Evolutionary conservation across 371 early-diverging fungal genomes (phyloP).

Genomic region (Nematocida parisii): DNA sequence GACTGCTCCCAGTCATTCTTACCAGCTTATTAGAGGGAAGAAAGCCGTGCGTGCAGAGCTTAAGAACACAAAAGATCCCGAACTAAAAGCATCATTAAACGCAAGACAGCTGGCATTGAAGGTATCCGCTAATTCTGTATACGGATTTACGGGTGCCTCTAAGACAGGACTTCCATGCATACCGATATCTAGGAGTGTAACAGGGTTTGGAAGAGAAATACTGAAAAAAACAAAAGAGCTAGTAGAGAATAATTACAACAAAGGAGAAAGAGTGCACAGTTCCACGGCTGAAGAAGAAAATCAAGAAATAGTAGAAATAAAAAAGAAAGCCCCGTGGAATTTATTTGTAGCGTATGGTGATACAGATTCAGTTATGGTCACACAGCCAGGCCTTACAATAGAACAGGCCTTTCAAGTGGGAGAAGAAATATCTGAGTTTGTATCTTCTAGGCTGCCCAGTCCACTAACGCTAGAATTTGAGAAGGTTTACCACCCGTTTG

Average conservation of each 20-base stretch:
- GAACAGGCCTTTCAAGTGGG: constrained; percentile 73
- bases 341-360: constrained; percentile 92
- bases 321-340: neutral
- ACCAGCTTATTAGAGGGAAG: constrained; percentile 85
- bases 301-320: neutral
- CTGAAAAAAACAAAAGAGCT: constrained; percentile 83
- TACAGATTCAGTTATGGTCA: constrained; percentile 99
- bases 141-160: constrained; percentile 97
- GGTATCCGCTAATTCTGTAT: constrained; percentile 96
- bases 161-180: constrained; percentile 92
- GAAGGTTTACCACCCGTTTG: constrained; percentile 93
- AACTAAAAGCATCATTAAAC: constrained; percentile 83
- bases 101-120: constrained; percentile 95
- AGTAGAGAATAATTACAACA: constrained; percentile 80
- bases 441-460: constrained; percentile 79
- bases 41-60: constrained; percentile 88
- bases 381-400: constrained; percentile 79
- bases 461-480: constrained; percentile 98
- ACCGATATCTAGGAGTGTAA: constrained; percentile 93
- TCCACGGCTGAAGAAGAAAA: neutral
- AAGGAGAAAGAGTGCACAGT: neutral
- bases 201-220: constrained; percentile 95
- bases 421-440: constrained; percentile 73
- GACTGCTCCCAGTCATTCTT: constrained; percentile 87
- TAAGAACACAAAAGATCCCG: constrained; percentile 79